Percentiles rank a stretch among this genome's conserved stretches.
Evolutionary conservation across 768 basidiomycete species (phyloP).

Genomic region (Phanerochaete carnosa): DNA sequence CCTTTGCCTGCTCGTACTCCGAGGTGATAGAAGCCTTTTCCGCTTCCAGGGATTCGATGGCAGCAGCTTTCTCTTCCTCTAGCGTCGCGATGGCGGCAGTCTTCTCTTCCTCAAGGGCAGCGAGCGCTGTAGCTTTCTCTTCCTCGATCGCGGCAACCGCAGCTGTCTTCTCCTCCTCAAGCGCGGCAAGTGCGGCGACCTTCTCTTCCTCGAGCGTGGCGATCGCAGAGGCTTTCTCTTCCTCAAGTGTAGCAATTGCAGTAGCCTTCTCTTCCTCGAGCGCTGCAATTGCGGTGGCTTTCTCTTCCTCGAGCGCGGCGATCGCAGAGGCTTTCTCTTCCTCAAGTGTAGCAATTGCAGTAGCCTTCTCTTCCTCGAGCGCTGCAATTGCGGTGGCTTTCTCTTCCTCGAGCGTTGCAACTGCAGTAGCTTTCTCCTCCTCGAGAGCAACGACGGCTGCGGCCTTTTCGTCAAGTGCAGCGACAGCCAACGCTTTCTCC

Average conservation of each 20-base stretch:
- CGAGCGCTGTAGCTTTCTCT: neutral
- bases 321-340: no score
- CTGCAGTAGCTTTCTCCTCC: neutral
- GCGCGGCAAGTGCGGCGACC: neutral
- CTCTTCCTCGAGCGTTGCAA: neutral
- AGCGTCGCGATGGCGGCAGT: neutral
- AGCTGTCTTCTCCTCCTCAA: neutral
- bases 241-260: neutral
- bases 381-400: neutral
- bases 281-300: neutral
- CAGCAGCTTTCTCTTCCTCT: neutral
- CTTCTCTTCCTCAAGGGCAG: neutral
- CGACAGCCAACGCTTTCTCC: neutral
- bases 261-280: neutral
- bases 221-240: no score
- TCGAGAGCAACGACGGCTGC: neutral
- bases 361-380: neutral
- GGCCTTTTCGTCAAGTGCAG: neutral
- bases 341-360: neutral
- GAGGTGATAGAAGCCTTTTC: neutral
- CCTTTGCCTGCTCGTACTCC: neutral
- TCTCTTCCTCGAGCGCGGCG: neutral
- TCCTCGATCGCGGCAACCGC: neutral
- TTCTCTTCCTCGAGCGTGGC: neutral
- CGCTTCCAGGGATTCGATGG: neutral